Percentiles rank a stretch among this genome's conserved stretches.
Conservation (phyloP, 805 yeast genomes). For the Ogataea siamensis region DNA sequence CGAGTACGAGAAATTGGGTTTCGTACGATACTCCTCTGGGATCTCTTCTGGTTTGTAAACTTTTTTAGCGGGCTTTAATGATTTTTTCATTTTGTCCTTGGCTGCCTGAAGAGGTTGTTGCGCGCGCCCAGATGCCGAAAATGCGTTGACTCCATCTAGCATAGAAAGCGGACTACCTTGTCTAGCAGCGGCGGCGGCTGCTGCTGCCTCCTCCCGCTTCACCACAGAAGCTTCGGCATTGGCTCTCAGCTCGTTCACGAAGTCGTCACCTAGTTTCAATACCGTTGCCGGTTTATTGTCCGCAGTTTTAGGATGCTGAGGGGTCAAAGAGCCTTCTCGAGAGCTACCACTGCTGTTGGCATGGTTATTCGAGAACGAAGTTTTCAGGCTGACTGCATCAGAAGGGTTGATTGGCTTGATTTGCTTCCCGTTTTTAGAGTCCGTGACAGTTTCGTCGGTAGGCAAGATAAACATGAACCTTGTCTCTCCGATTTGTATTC, state of each 20-base stretch:
- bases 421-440: slow-evolving; percentile 22
- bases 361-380: slow-evolving; percentile 40
- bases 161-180: slow-evolving; percentile 9
- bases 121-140: slow-evolving; percentile 17
- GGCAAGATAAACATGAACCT: slow-evolving; percentile 88
- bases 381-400: slow-evolving; percentile 57
- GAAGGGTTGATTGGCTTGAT: slow-evolving; percentile 49
- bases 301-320: slow-evolving; percentile 5
- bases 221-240: slow-evolving; percentile 32
- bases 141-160: slow-evolving; percentile 16
- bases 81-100: slow-evolving; percentile 40
- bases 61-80: slow-evolving; percentile 54
- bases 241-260: slow-evolving; percentile 30
- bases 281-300: slow-evolving; percentile 13
- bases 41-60: slow-evolving; percentile 79
- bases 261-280: slow-evolving; percentile 26
- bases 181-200: slow-evolving; percentile 24
- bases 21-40: slow-evolving; percentile 80
- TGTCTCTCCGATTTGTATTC: slow-evolving; percentile 90
- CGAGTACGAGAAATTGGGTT: slow-evolving; percentile 81
- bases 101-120: slow-evolving; percentile 13
- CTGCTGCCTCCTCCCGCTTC: slow-evolving; percentile 28
- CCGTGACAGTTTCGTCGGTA: slow-evolving; percentile 42
- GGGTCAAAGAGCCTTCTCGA: slow-evolving; percentile 25
- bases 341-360: slow-evolving; percentile 20